Evolutionary conservation across 2,329 filamentous ascomycete species (phyloP).

Genomic region (Ilyonectria sp.): DNA sequence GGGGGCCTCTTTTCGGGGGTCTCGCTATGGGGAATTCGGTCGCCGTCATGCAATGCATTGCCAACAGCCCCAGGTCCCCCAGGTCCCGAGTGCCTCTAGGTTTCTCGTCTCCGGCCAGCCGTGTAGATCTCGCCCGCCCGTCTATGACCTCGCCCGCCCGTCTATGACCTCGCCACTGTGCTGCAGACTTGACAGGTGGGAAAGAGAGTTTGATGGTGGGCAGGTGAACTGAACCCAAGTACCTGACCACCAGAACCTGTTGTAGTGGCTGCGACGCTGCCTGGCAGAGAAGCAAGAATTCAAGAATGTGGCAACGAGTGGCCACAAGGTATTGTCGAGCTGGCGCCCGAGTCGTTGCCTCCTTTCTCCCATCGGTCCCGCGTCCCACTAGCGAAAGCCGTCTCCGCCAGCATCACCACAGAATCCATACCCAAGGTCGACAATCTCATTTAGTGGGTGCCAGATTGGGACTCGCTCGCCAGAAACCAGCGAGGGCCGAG

Average conservation of each 20-base stretch:
- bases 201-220: slow-evolving; percentile 13
- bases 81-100: slow-evolving; percentile 25
- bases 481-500: neutral
- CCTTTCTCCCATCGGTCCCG: slow-evolving; percentile 28
- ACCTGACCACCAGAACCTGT: slow-evolving; percentile 10
- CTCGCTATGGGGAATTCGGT: slow-evolving; percentile 23
- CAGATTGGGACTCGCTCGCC: slow-evolving; percentile 18
- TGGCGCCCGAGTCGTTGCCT: slow-evolving; percentile 21
- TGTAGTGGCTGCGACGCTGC: slow-evolving; percentile 16
- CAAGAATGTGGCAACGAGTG: slow-evolving; percentile 13
- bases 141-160: slow-evolving; percentile 11
- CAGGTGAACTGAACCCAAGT: slow-evolving; percentile 5
- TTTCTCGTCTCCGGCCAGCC: slow-evolving; percentile 23
- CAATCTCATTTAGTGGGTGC: slow-evolving; percentile 22
- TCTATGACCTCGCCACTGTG: slow-evolving; percentile 8
- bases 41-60: slow-evolving; percentile 33
- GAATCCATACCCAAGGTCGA: slow-evolving; percentile 6
- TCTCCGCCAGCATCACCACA: slow-evolving; percentile 8
- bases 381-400: slow-evolving; percentile 23
- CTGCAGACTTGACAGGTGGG: slow-evolving; percentile 10
- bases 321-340: slow-evolving; percentile 11
- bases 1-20: slow-evolving; percentile 36
- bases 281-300: slow-evolving; percentile 14
- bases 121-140: slow-evolving; percentile 29
- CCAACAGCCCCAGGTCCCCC: slow-evolving; percentile 33